Evolutionary conservation across 2,329 filamentous ascomycete genomes (phyloP).

Genomic region (Diaporthe sp.): DNA sequence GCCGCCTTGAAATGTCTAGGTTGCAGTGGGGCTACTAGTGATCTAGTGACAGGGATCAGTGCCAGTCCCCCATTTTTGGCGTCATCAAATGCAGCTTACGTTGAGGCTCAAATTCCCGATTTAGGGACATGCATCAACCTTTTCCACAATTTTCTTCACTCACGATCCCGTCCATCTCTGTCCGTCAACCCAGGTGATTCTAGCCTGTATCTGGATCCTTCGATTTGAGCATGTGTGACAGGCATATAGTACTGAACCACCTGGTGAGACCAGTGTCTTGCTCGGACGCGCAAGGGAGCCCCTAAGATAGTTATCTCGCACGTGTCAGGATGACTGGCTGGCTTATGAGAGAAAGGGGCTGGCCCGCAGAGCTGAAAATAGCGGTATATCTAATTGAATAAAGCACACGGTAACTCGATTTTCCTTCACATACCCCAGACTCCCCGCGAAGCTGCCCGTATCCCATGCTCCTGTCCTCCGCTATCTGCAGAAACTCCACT

Average conservation of each 20-base stretch:
- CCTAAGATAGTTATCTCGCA: conserved; percentile 24
- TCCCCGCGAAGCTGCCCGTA: background rate
- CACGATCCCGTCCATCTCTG: background rate
- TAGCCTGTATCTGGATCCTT: background rate
- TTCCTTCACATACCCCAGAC: background rate
- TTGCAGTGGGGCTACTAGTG: background rate
- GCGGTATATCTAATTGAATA: conserved; percentile 19
- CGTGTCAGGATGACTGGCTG: conserved; percentile 38
- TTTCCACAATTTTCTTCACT: background rate
- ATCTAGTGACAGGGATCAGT: conserved; percentile 3
- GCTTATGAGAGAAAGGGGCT: conserved; percentile 15
- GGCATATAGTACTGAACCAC: background rate
- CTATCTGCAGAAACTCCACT: background rate
- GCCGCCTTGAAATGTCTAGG: background rate
- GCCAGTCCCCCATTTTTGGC: conserved; percentile 2
- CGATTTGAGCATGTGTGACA: background rate
- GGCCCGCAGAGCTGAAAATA: conserved; percentile 14
- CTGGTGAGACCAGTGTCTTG: conserved; percentile 32
- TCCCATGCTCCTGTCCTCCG: background rate
- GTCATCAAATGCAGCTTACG: conserved; percentile 1
- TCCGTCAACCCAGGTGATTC: background rate
- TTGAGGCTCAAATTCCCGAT: conserved; percentile 30
- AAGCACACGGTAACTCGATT: background rate
- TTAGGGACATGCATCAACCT: background rate
- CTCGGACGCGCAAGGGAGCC: conserved; percentile 17